Percentiles rank a stretch among this genome's conserved stretches.
Evolutionary conservation across 2,329 filamentous ascomycete species (phyloP).

Genomic region (Didymella keratinophila): DNA sequence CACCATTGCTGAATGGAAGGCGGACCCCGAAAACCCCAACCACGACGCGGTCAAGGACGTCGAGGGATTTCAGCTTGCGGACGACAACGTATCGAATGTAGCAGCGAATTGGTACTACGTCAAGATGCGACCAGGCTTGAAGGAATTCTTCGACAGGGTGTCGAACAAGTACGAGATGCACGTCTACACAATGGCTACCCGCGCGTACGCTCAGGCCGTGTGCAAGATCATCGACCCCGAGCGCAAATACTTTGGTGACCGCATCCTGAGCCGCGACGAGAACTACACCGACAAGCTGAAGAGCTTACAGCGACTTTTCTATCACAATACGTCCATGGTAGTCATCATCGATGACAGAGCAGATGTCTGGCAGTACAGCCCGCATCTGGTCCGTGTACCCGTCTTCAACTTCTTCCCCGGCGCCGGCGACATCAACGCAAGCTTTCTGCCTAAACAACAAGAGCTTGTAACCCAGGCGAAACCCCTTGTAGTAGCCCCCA

Average conservation of each 20-base stretch:
- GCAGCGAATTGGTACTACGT: slow-evolving; percentile 84
- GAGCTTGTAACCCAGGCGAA: slow-evolving; percentile 43
- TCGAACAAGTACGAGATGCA: slow-evolving; percentile 90
- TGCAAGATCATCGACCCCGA: slow-evolving; percentile 92
- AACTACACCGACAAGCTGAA: slow-evolving; percentile 93
- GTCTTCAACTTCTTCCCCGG: slow-evolving; percentile 98
- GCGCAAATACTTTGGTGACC: slow-evolving; percentile 87
- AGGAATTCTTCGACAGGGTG: slow-evolving; percentile 79
- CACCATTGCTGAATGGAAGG: slow-evolving; percentile 94
- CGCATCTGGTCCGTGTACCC: slow-evolving; percentile 92
- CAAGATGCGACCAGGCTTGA: slow-evolving; percentile 89
- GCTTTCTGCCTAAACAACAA: slow-evolving; percentile 83
- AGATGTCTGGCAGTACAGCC: slow-evolving; percentile 94
- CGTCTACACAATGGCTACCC: slow-evolving; percentile 98
- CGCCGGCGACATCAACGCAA: slow-evolving; percentile 98
- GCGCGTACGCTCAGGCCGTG: slow-evolving; percentile 93
- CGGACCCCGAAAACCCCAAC: slow-evolving; percentile 87
- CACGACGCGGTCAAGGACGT: slow-evolving; percentile 91
- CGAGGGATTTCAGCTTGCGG: slow-evolving; percentile 83
- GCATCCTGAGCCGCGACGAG: slow-evolving; percentile 95
- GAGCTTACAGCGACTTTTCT: slow-evolving; percentile 88
- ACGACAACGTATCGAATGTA: slow-evolving; percentile 64
- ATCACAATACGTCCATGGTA: slow-evolving; percentile 98
- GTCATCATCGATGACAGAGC: slow-evolving; percentile 98
- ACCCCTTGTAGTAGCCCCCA: slow-evolving; percentile 27